Conservation (phyloP, 2,329 filamentous ascomycete genomes). For the Magnaporthiopsis rhizophila region DNA sequence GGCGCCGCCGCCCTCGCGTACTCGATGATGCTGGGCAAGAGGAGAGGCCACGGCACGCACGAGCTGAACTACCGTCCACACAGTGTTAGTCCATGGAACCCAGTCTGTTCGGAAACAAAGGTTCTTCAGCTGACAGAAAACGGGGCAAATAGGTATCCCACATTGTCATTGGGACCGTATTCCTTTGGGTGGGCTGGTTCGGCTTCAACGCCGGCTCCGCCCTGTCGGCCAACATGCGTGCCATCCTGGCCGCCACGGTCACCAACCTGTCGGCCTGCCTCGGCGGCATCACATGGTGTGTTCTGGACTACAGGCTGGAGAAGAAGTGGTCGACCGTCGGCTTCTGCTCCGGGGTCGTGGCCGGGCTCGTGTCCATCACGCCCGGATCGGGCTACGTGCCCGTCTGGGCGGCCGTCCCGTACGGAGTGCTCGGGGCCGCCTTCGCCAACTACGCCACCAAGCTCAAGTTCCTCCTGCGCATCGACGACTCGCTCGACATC, state of each 20-base stretch:
- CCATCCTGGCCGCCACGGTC: slow-evolving; percentile 81
- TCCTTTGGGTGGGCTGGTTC: slow-evolving; percentile 93
- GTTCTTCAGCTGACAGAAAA: too few species aligned
- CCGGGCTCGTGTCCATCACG: slow-evolving; percentile 80
- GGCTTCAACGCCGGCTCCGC: slow-evolving; percentile 90
- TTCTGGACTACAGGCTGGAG: slow-evolving; percentile 86
- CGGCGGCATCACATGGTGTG: slow-evolving; percentile 74
- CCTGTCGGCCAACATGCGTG: slow-evolving; percentile 72
- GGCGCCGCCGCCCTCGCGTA: slow-evolving; percentile 66
- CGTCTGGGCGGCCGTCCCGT: slow-evolving; percentile 75
- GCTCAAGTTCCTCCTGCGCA: slow-evolving; percentile 72
- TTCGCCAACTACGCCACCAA: slow-evolving; percentile 88
- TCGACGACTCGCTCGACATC: slow-evolving; percentile 84
- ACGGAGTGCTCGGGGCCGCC: slow-evolving; percentile 65
- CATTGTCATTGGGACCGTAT: slow-evolving; percentile 64
- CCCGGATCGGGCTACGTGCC: slow-evolving; percentile 75
- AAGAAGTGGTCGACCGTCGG: slow-evolving; percentile 90
- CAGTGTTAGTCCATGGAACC: slow-evolving; percentile 39
- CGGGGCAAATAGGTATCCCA: slow-evolving; percentile 34
- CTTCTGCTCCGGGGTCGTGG: slow-evolving; percentile 85
- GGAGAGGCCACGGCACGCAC: slow-evolving; percentile 52
- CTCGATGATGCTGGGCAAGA: slow-evolving; percentile 65
- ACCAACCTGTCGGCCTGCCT: slow-evolving; percentile 81
- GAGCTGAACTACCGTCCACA: slow-evolving; percentile 62
- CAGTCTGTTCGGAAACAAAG: too few species aligned